These are phyloP conservation scores for Hypoxylon sp. DNA, from an alignment of 2,329 filamentous ascomycete genomes.

Conservation along the genomic window DNA sequence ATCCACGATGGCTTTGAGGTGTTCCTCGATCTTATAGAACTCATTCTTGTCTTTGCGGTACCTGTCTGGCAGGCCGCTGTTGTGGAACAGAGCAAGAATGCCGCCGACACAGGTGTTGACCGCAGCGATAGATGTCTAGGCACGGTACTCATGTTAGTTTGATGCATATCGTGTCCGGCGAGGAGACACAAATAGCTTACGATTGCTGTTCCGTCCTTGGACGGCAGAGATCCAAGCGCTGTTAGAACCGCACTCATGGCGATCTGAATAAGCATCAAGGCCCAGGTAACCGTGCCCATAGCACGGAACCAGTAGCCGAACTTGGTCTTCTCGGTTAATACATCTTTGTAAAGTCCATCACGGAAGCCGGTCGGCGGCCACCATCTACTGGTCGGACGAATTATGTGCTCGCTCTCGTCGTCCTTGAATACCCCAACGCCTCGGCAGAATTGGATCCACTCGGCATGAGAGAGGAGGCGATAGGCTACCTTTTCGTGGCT, in stretches of 20 bases:
- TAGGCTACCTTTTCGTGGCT: conserved; percentile 27
- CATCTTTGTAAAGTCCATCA: conserved; percentile 62
- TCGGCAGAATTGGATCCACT: conserved; percentile 62
- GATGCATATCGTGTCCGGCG: neutral
- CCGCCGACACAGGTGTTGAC: conserved; percentile 64
- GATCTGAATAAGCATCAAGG: conserved; percentile 62
- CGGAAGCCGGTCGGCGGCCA: conserved; percentile 63
- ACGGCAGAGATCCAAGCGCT: conserved; percentile 60
- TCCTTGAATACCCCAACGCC: conserved; percentile 61
- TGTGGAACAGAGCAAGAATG: conserved; percentile 64
- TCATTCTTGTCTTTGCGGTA: conserved; percentile 63
- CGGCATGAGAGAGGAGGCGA: conserved; percentile 57
- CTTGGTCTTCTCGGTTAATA: conserved; percentile 58
- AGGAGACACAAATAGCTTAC: conserved; percentile 35
- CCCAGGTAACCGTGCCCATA: conserved; percentile 58
- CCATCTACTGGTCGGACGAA: conserved; percentile 56
- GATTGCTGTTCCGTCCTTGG: conserved; percentile 55
- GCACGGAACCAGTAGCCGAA: conserved; percentile 59
- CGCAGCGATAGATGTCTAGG: conserved; percentile 60
- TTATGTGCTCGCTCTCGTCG: conserved; percentile 56
- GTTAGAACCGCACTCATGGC: conserved; percentile 62
- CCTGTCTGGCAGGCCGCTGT: conserved; percentile 64
- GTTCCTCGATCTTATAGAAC: conserved; percentile 62
- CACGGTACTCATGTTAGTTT: conserved; percentile 3
- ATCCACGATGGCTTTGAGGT: conserved; percentile 63